Conservation (phyloP, 2,329 filamentous ascomycete genomes). For the Pestalotiopsis sp. region DNA sequence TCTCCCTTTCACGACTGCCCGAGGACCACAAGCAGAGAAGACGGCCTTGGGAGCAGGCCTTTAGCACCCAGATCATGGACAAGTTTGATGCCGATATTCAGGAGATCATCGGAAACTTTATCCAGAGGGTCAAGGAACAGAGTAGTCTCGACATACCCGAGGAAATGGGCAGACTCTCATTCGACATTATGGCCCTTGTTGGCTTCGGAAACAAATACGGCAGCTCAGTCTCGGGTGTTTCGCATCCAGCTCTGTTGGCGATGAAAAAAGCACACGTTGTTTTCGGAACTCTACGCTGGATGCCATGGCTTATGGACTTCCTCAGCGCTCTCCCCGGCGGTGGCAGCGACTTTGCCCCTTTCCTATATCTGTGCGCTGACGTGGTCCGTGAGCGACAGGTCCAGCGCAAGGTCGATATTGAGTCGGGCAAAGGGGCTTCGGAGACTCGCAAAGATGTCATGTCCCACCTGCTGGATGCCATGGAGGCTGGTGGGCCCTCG, state of each 20-base stretch:
- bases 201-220: slow-evolving; percentile 14
- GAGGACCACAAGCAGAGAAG: slow-evolving; percentile 13
- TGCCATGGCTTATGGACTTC: slow-evolving; percentile 12
- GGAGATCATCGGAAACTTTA: slow-evolving; percentile 12
- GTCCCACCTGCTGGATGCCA: slow-evolving; percentile 11
- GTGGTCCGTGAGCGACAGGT: slow-evolving; percentile 8
- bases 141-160: background rate
- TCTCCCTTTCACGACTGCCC: slow-evolving; percentile 10
- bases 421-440: background rate
- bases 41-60: slow-evolving; percentile 15
- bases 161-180: slow-evolving; percentile 5
- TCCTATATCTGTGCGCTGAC: slow-evolving; percentile 8
- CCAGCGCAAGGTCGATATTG: background rate
- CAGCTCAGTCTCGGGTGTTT: background rate
- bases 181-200: slow-evolving; percentile 13
- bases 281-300: slow-evolving; percentile 8
- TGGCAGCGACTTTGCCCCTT: slow-evolving; percentile 10
- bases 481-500: slow-evolving; percentile 7
- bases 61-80: slow-evolving; percentile 9
- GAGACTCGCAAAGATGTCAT: slow-evolving; percentile 11
- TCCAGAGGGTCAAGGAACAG: background rate
- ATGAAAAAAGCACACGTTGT: slow-evolving; percentile 11
- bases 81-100: slow-evolving; percentile 9
- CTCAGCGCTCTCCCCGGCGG: slow-evolving; percentile 6
- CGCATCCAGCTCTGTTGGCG: slow-evolving; percentile 10